Evolutionary conservation across 305 asterid species (phyloP), one percentile per base, ranked within the genome.

Genomic region (Fraxinus velutina): DNA sequence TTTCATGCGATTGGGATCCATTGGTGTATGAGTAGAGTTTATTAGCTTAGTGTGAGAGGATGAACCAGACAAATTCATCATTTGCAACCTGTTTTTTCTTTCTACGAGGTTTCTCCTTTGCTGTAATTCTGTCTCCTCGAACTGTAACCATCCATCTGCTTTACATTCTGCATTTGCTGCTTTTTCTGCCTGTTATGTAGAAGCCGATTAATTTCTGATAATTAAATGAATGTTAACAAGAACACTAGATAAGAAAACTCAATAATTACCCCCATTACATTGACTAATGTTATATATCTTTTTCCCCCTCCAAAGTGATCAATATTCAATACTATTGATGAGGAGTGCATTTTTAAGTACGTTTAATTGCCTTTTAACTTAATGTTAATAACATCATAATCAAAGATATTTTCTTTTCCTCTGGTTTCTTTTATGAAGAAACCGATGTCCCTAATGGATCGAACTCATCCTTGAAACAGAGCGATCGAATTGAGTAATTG

Each of bases 41-140:
- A 86, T 83, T 42, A 73, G 83, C 87, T 22, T 80, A 82, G 82
- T 76, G 83, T 83, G 57, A 0, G 90, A 89, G 0, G 92, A 83
- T 60, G 89, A 82, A 80, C 86, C 82, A 72, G 93, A 89, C 85
- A 88, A 85, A 78, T 89, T 89, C 90, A 83, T 90, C 92, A 84
- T 84, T 27, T 89, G 94, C 95, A 97, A 95, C 89, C 93, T 90
- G 98, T 90, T 94, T 86, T 89, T 93, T 86, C 90, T 85, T 78
- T 85, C 88, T 42, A 72, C 78, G 55, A 83, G 75, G 83, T 44
- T 91, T 87, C 93, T 87, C 73, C 85, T 84, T 84, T 87, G 93
- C 60, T 76, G 83, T 44, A 50, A 68, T 75, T 82, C 91, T 76
- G 85, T 85, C 21, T 80, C 88, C 4, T 89, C 89, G 89, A 92